A percentile compares a stretch with the other conserved stretches of the same genome.
phyloP scores from a whole-genome alignment of 2,329 filamentous ascomycete genomes.

The Orbilia javanica region DNA sequence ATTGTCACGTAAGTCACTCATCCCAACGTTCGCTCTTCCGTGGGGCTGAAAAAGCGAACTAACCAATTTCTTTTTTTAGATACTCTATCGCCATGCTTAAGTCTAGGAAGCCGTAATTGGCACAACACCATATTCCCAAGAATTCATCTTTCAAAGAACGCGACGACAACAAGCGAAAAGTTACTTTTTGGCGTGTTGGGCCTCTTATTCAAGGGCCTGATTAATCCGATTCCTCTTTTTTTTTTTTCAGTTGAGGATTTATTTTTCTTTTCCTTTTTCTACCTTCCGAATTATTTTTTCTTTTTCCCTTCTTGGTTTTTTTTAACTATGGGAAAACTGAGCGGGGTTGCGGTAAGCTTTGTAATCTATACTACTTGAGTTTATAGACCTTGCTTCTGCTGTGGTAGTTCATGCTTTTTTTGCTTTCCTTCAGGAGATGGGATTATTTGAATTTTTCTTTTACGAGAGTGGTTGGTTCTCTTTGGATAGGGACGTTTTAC shows the following conservation, averaged over 20 bases:
- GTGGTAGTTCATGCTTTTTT: neutral
- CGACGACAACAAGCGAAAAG: neutral
- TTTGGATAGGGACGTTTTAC: neutral
- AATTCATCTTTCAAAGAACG: neutral
- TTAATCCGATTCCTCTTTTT: neutral
- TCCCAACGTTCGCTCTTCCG: neutral
- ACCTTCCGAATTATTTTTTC: neutral
- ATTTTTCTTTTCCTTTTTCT: neutral
- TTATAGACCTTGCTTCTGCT: constrained; percentile 45
- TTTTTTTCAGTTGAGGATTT: constrained; percentile 1
- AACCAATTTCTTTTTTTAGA: constrained; percentile 20
- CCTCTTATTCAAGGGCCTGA: neutral
- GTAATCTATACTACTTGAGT: constrained; percentile 41
- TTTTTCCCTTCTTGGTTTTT: neutral
- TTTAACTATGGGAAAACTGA: constrained; percentile 4
- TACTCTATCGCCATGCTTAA: constrained; percentile 51
- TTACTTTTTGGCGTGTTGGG: neutral
- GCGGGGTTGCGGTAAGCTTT: constrained; percentile 36
- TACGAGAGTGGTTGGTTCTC: neutral
- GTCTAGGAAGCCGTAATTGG: constrained; percentile 31
- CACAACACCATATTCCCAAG: neutral
- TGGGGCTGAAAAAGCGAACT: neutral
- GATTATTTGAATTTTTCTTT: neutral
- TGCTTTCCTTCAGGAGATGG: neutral
- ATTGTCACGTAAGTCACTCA: constrained; percentile 69